These are phyloP conservation scores for Neoboletus subvelutipes DNA, from an alignment of 768 basidiomycete species.

Conservation along the genomic window DNA sequence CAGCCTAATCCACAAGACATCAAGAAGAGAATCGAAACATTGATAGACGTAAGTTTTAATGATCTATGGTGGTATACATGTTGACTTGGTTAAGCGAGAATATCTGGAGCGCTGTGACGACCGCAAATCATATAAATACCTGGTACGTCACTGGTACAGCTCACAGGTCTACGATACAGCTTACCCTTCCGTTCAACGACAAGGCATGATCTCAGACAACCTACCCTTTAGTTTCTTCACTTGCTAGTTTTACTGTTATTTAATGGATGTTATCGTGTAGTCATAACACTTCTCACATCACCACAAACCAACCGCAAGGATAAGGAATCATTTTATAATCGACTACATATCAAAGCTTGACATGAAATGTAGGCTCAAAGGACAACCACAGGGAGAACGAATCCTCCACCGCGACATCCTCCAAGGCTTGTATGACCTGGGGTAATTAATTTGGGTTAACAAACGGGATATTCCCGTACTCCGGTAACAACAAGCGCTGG, in stretches of 20 bases:
- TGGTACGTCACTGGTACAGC: conserved; percentile 37
- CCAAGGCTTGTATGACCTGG: conserved; percentile 36
- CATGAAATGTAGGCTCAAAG: conserved; percentile 34
- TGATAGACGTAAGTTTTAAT: conserved; percentile 76
- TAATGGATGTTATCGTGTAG: not conserved
- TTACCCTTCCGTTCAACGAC: not conserved
- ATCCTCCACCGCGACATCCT: conserved; percentile 11
- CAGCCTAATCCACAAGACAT: conserved; percentile 81
- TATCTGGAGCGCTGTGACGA: conserved; percentile 90
- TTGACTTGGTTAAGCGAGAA: conserved; percentile 61
- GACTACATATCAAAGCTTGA: conserved; percentile 35
- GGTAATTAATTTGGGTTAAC: conserved; percentile 37
- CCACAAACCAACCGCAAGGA: not conserved
- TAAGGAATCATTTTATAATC: conserved; percentile 1
- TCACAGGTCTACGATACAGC: not conserved
- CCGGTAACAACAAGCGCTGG: conserved; percentile 19
- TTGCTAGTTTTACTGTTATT: not conserved
- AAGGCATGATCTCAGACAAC: conserved; percentile 27
- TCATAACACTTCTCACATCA: not conserved
- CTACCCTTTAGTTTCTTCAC: not conserved
- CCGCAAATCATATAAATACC: conserved; percentile 84
- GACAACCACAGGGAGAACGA: not conserved
- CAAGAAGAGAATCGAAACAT: conserved; percentile 89
- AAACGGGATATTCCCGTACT: conserved; percentile 27
- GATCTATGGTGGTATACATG: not conserved